phyloP scores from a whole-genome alignment of 306 rosid genomes.

The Trifolium subterraneum region DNA sequence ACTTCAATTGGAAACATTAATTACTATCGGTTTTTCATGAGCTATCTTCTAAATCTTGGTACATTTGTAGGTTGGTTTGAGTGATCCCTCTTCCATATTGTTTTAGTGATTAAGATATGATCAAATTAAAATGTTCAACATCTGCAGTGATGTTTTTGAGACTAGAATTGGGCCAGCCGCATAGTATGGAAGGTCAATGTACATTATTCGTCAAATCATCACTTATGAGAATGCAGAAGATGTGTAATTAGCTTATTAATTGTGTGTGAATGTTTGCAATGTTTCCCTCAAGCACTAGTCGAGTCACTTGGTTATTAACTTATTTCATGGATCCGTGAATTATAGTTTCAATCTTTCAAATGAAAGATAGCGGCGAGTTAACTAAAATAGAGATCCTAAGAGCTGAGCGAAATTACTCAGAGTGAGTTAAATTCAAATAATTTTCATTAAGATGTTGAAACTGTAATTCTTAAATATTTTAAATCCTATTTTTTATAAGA shows the following conservation, averaged over 20 bases:
- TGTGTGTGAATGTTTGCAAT: conserved; percentile 2
- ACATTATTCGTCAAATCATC: conserved; percentile 87
- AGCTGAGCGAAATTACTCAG: too few species aligned
- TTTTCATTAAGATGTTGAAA: conserved; percentile 44
- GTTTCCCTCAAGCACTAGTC: too few species aligned
- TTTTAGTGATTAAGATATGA: conserved; percentile 43
- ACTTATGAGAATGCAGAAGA: conserved; percentile 81
- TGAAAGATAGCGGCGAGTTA: conserved; percentile 69
- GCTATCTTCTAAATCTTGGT: conserved; percentile 93
- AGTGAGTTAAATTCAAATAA: conserved; percentile 80
- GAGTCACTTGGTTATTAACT: too few species aligned
- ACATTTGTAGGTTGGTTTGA: conserved; percentile 99
- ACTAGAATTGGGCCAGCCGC: conserved; percentile 93
- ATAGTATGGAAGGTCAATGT: conserved; percentile 92
- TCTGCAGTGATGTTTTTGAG: conserved; percentile 86
- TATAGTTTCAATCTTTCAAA: conserved; percentile 38
- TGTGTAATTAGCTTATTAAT: conserved; percentile 65
- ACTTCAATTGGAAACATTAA: conserved; percentile 20
- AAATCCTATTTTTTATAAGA: too few species aligned
- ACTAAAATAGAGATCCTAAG: conserved; percentile 79
- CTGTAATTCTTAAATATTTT: conserved; percentile 29
- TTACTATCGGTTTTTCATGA: conserved; percentile 35
- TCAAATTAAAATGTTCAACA: conserved; percentile 38
- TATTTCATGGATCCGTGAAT: background rate
- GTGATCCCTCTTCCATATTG: conserved; percentile 88